Base-by-base conservation (phyloP, 768 basidiomycete species). In the Hydnum rufescens region DNA sequence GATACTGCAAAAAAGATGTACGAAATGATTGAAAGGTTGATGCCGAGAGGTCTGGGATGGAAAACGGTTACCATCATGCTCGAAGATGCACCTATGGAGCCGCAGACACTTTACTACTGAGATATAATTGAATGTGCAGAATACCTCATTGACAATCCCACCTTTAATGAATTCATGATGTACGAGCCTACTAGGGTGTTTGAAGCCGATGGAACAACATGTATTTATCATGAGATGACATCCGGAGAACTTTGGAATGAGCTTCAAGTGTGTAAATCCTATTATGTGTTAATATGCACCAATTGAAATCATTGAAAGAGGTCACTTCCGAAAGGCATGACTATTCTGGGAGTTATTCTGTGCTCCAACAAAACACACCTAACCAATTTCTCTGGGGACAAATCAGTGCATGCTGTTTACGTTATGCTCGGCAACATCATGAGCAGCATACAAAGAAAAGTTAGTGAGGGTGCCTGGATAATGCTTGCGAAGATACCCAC, bases 321-420 rank as follows among this genome's bases (percentile, higher is more conserved):
- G n/a, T n/a, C n/a, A n/a, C n/a, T n/a, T n/a, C n/a, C n/a, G n/a
- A n/a, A 32, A 23, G 58, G 55, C 5, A 65, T 64, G 1, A 65
- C 68, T 2, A 60, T 71, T 3, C 58, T 67, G 0, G 72, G 71
- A 0, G 47, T 75, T 4, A 71, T 74, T 19, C 58, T 75, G 2
- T 64, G 70, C 0, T 64, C 70, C 0, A 70, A 75, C 59, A 74
- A 73, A 49, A 73, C 70, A 0, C 62, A 65, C 50, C 59, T 73
- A 0, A 39, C 52, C 19, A 53, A 58, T 0, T 69, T 73, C 51
- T n/a, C n/a, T n/a, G n/a, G n/a, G n/a, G n/a, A n/a, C n/a, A n/a
- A n/a, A n/a, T n/a, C n/a, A n/a, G n/a, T 55, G 4, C 73, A 66
- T 57, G 72, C 72, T 0, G 65, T 72, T 0, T 73, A 73, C 55